A percentile compares a stretch with the other conserved stretches of the same genome.
Evolutionary conservation across 352 stramenopile species (phyloP).

Genomic region (Aphanomyces stellatus): DNA sequence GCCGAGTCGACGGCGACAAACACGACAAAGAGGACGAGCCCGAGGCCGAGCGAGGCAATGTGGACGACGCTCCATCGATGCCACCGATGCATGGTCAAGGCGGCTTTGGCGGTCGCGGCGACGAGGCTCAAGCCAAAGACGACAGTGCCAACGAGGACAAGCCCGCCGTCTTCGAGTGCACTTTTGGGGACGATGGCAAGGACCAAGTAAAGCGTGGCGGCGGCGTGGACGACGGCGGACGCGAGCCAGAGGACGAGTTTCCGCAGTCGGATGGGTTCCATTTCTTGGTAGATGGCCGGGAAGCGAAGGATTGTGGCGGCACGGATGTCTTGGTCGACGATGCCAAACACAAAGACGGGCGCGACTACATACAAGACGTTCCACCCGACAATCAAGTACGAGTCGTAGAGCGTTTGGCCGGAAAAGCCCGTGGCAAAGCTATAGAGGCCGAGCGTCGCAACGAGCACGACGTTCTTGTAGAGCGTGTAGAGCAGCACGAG

Average conservation of each 20-base stretch:
- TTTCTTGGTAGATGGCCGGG: conserved; percentile 60
- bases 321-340: conserved; percentile 72
- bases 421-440: conserved; percentile 91
- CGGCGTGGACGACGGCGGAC: conserved; percentile 1
- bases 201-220: conserved; percentile 3
- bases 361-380: conserved; percentile 93
- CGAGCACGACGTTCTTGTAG: conserved; percentile 90
- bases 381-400: conserved; percentile 85
- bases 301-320: conserved; percentile 50
- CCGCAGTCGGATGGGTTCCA: background rate
- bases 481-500: conserved; percentile 78
- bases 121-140: conserved; percentile 66
- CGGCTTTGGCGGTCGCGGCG: conserved; percentile 55
- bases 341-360: conserved; percentile 87
- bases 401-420: conserved; percentile 80
- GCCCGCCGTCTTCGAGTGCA: conserved; percentile 31
- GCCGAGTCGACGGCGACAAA: conserved; percentile 59
- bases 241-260: conserved; percentile 17
- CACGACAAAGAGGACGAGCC: conserved; percentile 45
- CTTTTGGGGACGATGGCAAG: conserved; percentile 21
- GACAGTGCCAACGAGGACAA: conserved; percentile 55
- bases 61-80: conserved; percentile 63
- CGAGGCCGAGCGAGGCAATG: conserved; percentile 50
- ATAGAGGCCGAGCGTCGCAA: conserved; percentile 86
- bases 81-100: conserved; percentile 61